Evolutionary conservation across 495 filamentous ascomycete species (phyloP), one percentile per base, ranked within the genome.

Genomic region (Penicillium simplicissimum): DNA sequence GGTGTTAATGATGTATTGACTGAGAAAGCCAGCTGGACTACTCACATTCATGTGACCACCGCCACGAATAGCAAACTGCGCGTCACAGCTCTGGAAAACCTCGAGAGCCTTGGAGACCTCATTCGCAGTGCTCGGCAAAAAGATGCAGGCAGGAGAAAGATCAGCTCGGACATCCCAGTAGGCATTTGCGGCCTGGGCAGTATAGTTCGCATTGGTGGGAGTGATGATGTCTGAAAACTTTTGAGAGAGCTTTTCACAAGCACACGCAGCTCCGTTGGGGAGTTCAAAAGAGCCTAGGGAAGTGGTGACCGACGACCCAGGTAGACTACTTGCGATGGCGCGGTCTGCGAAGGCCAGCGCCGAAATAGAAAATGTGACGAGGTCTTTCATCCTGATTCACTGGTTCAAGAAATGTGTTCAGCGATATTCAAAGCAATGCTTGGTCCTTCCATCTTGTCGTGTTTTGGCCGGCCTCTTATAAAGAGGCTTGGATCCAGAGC

Each of bases 291-390:
- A 49, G 25, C 52, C 38, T 15, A 52, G 34, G 5, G 60, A 19
- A 21, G 51, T 48, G 9, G 56, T 58, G 31, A 37, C 28, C 2
- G 53, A 38, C 8, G 52, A 38, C 4, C 61, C 42, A 17, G 51
- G 40, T n/a, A 11, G 17, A 19, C 34, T 59, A 4, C 42, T 17
- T n/a, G 61, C 43, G 25, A 57, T 35, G 21, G 40, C 40, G 36
- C 31, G 48, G 28, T 31, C 34, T 23, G 56, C 59, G 52, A n/a
- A 43, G 17, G 52, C 56, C 43, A 57, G 23, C 6, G 51, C 47
- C n/a, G 35, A 45, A 31, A 66, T 1, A 79, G 81, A 13, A 77
- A 81, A 58, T 80, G 67, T 1, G 74, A 79, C 45, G 85, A 86
- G 19, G 17, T 31, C 19, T 8, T 48, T 48, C 45, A 48, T 48